A percentile compares a stretch with the other conserved stretches of the same genome.
Evolutionary conservation across 768 basidiomycete genomes (phyloP).

Genomic region (Tulasnella sp.): DNA sequence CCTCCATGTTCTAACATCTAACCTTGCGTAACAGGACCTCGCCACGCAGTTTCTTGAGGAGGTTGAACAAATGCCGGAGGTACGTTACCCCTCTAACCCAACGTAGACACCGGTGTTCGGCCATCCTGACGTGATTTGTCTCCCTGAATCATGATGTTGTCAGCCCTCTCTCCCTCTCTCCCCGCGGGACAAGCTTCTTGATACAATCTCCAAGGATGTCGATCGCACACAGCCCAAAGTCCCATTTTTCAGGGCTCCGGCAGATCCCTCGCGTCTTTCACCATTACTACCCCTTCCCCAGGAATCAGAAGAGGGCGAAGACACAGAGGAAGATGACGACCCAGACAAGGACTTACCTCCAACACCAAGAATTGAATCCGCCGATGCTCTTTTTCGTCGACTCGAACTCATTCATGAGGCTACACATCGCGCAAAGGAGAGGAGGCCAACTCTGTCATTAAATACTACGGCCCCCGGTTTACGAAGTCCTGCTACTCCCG

Average conservation of each 20-base stretch:
- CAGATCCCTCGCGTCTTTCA: constrained; percentile 1
- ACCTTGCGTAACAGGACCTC: constrained; percentile 6
- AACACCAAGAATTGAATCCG: constrained; percentile 3
- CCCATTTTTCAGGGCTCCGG: constrained; percentile 18
- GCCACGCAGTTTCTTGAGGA: constrained; percentile 16
- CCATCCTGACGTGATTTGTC: neutral
- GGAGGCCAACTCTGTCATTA: neutral
- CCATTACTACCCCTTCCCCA: constrained; percentile 2
- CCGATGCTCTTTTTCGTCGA: constrained; percentile 6
- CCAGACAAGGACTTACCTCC: neutral
- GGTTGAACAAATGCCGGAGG: constrained; percentile 8
- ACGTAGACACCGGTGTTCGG: neutral
- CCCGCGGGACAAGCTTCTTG: constrained; percentile 17
- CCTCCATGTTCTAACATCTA: neutral
- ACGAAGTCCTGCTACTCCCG: too few species aligned
- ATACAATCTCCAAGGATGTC: constrained; percentile 20
- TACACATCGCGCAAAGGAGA: neutral
- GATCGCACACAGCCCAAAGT: constrained; percentile 18
- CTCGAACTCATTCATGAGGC: constrained; percentile 8
- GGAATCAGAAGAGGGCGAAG: too few species aligned
- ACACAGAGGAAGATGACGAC: neutral
- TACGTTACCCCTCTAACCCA: neutral
- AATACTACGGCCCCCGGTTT: constrained; percentile 6
- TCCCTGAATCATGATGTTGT: neutral
- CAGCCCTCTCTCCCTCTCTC: constrained; percentile 15